Percentiles rank a stretch among this genome's conserved stretches.
phyloP scores from a whole-genome alignment of 805 yeast species.

The Starmerella sp. region DNA sequence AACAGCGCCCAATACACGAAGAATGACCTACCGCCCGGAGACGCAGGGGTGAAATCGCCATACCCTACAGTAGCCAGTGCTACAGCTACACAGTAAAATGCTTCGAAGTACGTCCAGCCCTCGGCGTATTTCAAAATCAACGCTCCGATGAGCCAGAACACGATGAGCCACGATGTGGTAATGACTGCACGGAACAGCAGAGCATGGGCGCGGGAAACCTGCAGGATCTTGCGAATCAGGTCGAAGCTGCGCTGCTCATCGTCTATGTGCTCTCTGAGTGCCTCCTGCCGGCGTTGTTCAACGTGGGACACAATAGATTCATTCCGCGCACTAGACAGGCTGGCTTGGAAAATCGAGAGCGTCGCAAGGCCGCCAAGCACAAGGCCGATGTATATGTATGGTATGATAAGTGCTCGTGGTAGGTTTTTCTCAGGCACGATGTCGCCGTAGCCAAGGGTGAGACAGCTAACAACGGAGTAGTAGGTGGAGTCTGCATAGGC shows the following conservation, averaged over 20 bases:
- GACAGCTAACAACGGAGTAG: conserved; percentile 57
- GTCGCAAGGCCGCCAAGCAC: conserved; percentile 63
- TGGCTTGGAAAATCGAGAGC: conserved; percentile 11
- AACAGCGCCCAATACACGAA: conserved; percentile 71
- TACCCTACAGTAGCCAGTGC: conserved; percentile 76
- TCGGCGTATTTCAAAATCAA: conserved; percentile 42
- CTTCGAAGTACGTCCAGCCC: conserved; percentile 58
- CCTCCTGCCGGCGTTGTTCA: background rate
- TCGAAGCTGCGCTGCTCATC: conserved; percentile 41
- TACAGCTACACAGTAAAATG: conserved; percentile 64
- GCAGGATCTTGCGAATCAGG: conserved; percentile 43
- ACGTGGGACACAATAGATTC: conserved; percentile 4
- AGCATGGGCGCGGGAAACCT: conserved; percentile 4
- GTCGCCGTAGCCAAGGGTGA: conserved; percentile 78
- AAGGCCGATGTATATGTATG: conserved; percentile 61
- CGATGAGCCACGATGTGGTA: conserved; percentile 36
- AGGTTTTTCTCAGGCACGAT: conserved; percentile 44
- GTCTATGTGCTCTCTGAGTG: background rate
- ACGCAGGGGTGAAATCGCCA: conserved; percentile 58
- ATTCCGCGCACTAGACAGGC: conserved; percentile 4
- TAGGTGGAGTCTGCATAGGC: conserved; percentile 60
- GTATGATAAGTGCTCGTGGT: conserved; percentile 46
- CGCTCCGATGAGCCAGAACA: conserved; percentile 68
- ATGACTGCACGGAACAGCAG: conserved; percentile 28
- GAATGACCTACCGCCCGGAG: conserved; percentile 57